Evolutionary conservation across 495 filamentous ascomycete genomes (phyloP), one percentile per base, ranked within the genome.

Genomic region (Talaromyces ruber): DNA sequence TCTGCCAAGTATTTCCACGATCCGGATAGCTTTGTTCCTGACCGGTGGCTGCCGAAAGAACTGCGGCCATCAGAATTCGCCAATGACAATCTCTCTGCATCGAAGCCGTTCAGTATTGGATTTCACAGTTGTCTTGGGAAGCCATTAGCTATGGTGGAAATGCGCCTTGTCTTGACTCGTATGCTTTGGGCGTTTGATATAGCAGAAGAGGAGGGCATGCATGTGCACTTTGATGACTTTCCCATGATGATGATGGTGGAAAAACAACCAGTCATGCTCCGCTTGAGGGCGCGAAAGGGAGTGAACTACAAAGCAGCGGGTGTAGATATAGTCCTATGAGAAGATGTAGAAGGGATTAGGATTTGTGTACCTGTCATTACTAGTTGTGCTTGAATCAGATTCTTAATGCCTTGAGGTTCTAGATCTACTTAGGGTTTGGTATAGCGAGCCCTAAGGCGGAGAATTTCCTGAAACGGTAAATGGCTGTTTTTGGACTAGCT

Each of bases 181-280:
- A 52, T 66, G 25, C 21, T 62, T 18, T 66, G 64, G 64, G 25
- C 37, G 11, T 66, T 66, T 39, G 63, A 66, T 30, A 25, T 66
- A 6, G 22, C n/a, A 62, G 63, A 65, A 65, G 63, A 65, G 58
- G 63, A 62, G 60, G 60, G 56, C 60, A 55, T 55, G 52, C 52
- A 55, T 4, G 25, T 55, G 24, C 52, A 55, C n/a, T 55, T 55
- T 6, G 52, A 55, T 29, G 52, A 55, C 8, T 55, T 55, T 8
- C 52, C 52, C 14, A 55, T 55, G 25, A 55, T 55, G 22, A 55
- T 55, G 52, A 55, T 55, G 52, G 52, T 55, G 11, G 52, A 55
- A 29, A 55, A 55, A 30, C 52, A 55, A 29, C 22, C 52, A 28
- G 24, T 55, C 16, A 28, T 55, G 24, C 52, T 55, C 25, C 52